These are phyloP conservation scores for Venturia nashicola DNA, from an alignment of 2,329 filamentous ascomycete species.

Conservation along the genomic window DNA sequence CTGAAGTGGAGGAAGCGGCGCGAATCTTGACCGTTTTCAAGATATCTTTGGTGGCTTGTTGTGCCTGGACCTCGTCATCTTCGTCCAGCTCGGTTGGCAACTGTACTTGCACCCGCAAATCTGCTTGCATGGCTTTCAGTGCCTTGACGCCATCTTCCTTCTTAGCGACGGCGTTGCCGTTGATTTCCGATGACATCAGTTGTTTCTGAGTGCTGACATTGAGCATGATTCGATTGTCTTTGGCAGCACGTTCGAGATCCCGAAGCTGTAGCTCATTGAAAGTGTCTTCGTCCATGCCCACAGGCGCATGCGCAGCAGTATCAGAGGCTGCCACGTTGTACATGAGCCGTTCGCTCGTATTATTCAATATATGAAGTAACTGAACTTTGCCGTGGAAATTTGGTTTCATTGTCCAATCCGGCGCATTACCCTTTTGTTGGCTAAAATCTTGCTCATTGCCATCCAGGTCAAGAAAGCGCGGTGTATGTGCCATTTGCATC, in stretches of 20 bases:
- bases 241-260: constrained; percentile 63
- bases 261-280: constrained; percentile 65
- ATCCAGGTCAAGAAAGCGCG: constrained; percentile 82
- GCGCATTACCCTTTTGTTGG: constrained; percentile 72
- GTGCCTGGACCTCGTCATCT: constrained; percentile 39
- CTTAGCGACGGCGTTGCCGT: constrained; percentile 17
- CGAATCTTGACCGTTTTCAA: constrained; percentile 52
- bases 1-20: constrained; percentile 28
- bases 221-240: constrained; percentile 68
- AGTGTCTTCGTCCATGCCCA: constrained; percentile 58
- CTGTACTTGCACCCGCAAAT: constrained; percentile 38
- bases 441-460: constrained; percentile 94
- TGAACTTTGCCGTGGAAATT: constrained; percentile 63
- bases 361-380: constrained; percentile 81
- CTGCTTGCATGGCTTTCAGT: constrained; percentile 49
- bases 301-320: constrained; percentile 49
- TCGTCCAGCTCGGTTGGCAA: constrained; percentile 43
- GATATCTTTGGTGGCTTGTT: constrained; percentile 52
- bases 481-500: constrained; percentile 51
- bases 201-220: constrained; percentile 82
- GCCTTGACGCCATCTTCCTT: constrained; percentile 34
- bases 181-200: constrained; percentile 45
- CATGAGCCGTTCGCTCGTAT: constrained; percentile 85
- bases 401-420: constrained; percentile 83
- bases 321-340: constrained; percentile 74